Conservation (phyloP, 345 rosid genomes). For the Rhodamnia argentea region DNA sequence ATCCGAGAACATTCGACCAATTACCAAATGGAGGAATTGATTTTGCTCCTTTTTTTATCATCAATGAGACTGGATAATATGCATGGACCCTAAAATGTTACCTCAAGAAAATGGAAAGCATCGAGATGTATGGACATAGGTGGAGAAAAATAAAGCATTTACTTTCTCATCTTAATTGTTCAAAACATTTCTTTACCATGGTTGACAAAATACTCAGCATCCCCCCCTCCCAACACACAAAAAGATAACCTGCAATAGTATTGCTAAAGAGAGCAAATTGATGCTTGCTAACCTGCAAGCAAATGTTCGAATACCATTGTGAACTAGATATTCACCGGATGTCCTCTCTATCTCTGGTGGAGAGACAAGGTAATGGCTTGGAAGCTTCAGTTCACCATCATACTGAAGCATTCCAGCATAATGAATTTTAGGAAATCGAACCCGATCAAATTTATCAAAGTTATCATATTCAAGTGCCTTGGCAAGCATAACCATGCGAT, state of each 20-base stretch:
- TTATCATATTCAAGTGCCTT: conserved; percentile 85
- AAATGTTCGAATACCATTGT: conserved; percentile 72
- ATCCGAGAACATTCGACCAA: background rate
- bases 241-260: background rate
- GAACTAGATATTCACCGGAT: conserved; percentile 85
- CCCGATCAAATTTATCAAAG: conserved; percentile 85
- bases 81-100: background rate
- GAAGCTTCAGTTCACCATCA: conserved; percentile 94
- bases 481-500: conserved; percentile 92
- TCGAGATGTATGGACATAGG: background rate
- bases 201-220: background rate
- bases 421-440: conserved; percentile 67
- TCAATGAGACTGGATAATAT: background rate
- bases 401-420: conserved; percentile 99
- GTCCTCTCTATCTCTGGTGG: conserved; percentile 98
- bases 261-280: background rate
- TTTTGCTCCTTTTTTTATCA: background rate
- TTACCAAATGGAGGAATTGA: background rate
- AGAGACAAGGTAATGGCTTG: conserved; percentile 79
- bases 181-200: background rate
- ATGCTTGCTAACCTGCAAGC: conserved; percentile 72
- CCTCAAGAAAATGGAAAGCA: background rate
- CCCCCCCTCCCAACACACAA: background rate
- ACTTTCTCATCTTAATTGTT: background rate
- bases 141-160: background rate